Evolutionary conservation across 768 basidiomycete genomes (phyloP).

Genomic region (Leccinum variicolor): DNA sequence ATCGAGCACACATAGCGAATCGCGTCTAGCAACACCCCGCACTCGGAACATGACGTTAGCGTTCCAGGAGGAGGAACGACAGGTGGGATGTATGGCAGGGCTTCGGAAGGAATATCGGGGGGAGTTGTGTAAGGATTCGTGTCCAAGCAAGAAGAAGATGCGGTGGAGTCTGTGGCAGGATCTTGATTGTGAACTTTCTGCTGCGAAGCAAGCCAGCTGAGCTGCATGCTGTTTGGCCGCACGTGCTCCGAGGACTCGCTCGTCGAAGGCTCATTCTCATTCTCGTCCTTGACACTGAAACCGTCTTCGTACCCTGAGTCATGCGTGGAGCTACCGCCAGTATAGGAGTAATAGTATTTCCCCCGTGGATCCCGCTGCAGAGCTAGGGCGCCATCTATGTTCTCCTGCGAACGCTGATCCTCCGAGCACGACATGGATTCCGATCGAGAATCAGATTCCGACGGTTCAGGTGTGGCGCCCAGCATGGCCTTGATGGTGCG

Average conservation of each 20-base stretch:
- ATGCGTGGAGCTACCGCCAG: slow-evolving; percentile 44
- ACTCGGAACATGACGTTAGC: slow-evolving; percentile 81
- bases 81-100: slow-evolving; percentile 49
- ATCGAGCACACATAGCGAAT: slow-evolving; percentile 88
- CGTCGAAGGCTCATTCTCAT: slow-evolving; percentile 27
- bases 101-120: slow-evolving; percentile 46
- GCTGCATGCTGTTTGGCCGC: slow-evolving; percentile 65
- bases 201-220: slow-evolving; percentile 62
- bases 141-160: slow-evolving; percentile 16
- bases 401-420: slow-evolving; percentile 36
- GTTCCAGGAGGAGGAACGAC: slow-evolving; percentile 52
- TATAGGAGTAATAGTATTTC: slow-evolving; percentile 76
- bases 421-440: slow-evolving; percentile 31
- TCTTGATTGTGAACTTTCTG: slow-evolving; percentile 33
- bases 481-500: slow-evolving; percentile 60
- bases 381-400: slow-evolving; percentile 58
- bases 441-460: slow-evolving; percentile 51
- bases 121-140: slow-evolving; percentile 19
- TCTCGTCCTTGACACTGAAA: slow-evolving; percentile 34
- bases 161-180: slow-evolving; percentile 5
- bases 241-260: slow-evolving; percentile 32
- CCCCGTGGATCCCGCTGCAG: slow-evolving; percentile 66
- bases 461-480: slow-evolving; percentile 54
- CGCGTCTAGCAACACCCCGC: slow-evolving; percentile 69
- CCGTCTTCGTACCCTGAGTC: slow-evolving; percentile 56